These are phyloP conservation scores for Trichoderma hamatum DNA, from an alignment of 2,329 filamentous ascomycete genomes.

Conservation along the genomic window DNA sequence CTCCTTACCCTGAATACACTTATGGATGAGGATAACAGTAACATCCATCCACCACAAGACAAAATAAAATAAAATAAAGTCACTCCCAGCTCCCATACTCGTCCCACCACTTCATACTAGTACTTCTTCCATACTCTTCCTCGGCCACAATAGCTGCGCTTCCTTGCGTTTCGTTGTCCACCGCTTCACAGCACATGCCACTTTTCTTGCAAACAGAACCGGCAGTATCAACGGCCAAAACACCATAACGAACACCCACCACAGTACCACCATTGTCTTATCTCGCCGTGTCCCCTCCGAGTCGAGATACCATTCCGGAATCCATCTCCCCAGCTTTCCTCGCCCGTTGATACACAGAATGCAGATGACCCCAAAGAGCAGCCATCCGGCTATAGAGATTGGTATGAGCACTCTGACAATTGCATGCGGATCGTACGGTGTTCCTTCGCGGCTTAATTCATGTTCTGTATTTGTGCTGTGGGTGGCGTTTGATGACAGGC, in stretches of 20 bases:
- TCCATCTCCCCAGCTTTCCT: conserved; percentile 37
- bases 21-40: neutral
- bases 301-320: conserved; percentile 42
- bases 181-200: neutral
- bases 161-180: neutral
- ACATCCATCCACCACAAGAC: neutral
- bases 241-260: conserved; percentile 38
- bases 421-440: conserved; percentile 5
- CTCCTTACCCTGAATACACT: neutral
- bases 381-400: conserved; percentile 36
- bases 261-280: conserved; percentile 32
- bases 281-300: conserved; percentile 31
- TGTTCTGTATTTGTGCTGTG: neutral
- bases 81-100: neutral
- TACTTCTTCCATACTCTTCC: neutral
- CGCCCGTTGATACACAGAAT: conserved; percentile 39
- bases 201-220: conserved; percentile 51
- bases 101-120: neutral
- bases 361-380: conserved; percentile 39
- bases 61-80: neutral
- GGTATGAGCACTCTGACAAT: conserved; percentile 34
- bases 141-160: neutral
- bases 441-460: neutral
- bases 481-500: neutral
- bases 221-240: conserved; percentile 62